Percentiles rank a stretch among this genome's conserved stretches.
Evolutionary conservation across 2,329 filamentous ascomycete species (phyloP).

Genomic region (Penicillium sp.): DNA sequence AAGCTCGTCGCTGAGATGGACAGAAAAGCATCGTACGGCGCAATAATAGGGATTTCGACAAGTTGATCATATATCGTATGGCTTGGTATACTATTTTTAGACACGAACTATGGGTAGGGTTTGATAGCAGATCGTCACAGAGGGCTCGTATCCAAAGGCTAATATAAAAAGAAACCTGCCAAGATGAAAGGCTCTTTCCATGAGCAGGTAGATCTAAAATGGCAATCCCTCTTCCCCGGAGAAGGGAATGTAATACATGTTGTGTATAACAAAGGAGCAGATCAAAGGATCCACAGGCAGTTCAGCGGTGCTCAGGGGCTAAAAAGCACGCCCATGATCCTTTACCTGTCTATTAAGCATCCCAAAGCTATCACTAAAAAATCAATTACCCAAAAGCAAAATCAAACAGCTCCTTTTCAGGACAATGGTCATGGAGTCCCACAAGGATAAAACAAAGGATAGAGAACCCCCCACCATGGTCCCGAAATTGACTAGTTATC

Average conservation of each 20-base stretch:
- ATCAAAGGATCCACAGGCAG: neutral
- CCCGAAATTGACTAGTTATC: neutral
- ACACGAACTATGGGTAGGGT: slow-evolving; percentile 9
- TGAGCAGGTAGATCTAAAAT: neutral
- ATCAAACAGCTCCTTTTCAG: neutral
- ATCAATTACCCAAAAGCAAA: neutral
- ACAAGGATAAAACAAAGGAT: neutral
- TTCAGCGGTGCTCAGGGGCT: neutral
- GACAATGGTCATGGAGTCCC: neutral
- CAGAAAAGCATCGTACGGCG: slow-evolving; percentile 9
- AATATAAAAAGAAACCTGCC: neutral
- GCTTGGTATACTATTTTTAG: slow-evolving; percentile 10
- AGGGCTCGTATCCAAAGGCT: slow-evolving; percentile 11
- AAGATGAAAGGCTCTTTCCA: neutral
- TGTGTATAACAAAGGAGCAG: neutral
- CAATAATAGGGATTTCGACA: neutral
- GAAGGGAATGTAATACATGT: neutral
- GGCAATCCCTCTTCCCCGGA: neutral
- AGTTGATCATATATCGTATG: neutral
- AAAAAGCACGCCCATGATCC: neutral
- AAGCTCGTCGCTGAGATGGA: slow-evolving; percentile 7
- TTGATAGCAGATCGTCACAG: slow-evolving; percentile 8
- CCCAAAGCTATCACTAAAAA: neutral
- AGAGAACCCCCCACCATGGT: neutral
- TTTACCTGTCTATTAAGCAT: neutral